Evolutionary conservation across 345 rosid species (phyloP).

Genomic region (Trapa bicornis): DNA sequence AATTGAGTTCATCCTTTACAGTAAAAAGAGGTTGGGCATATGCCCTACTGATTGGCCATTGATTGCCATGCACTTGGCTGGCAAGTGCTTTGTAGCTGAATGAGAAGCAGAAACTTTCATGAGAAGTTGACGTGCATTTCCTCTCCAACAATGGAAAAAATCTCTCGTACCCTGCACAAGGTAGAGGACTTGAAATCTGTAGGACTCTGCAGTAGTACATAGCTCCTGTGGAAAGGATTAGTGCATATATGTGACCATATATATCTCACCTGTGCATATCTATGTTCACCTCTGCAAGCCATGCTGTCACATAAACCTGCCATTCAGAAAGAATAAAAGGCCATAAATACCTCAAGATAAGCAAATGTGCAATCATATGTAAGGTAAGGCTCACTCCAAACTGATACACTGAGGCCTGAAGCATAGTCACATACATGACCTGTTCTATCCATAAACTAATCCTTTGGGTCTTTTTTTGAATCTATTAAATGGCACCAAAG

Average conservation of each 20-base stretch:
- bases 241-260: background rate
- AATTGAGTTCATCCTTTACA: too few relatives aligned
- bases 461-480: too few relatives aligned
- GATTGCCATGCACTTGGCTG: too few relatives aligned
- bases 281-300: constrained; percentile 73
- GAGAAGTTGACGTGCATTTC: constrained; percentile 40
- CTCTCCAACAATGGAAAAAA: constrained; percentile 48
- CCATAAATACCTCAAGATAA: background rate
- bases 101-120: background rate
- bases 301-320: constrained; percentile 65
- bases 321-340: background rate
- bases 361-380: too few relatives aligned
- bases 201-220: background rate
- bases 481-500: background rate
- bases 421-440: too few relatives aligned
- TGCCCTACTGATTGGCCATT: too few relatives aligned
- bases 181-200: background rate
- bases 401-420: too few relatives aligned
- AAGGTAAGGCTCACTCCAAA: too few relatives aligned
- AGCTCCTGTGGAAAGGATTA: background rate
- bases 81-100: background rate
- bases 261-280: constrained; percentile 44
- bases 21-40: too few relatives aligned
- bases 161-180: constrained; percentile 46
- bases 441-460: too few relatives aligned